Conservation (phyloP, 192 early-diverging fungal species). For the Kickxella alabastrina region DNA sequence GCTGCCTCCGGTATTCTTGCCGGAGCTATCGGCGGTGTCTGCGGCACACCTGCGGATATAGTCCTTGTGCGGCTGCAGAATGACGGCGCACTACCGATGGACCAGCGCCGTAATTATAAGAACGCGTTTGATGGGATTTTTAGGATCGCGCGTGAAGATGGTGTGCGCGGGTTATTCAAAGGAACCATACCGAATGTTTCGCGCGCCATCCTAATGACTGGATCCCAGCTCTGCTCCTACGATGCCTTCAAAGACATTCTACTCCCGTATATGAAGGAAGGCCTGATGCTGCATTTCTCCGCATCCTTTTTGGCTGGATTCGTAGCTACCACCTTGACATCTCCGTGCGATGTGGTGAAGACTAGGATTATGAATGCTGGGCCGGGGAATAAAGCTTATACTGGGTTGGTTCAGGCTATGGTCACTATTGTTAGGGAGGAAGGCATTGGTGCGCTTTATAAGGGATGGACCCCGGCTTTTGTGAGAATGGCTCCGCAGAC, state of each 20-base stretch:
- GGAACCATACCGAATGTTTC: slow-evolving; percentile 88
- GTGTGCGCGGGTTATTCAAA: slow-evolving; percentile 72
- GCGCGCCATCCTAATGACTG: slow-evolving; percentile 83
- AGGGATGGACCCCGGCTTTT: slow-evolving; percentile 82
- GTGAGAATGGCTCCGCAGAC: slow-evolving; percentile 80
- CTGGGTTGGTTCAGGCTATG: slow-evolving; percentile 40
- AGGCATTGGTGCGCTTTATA: slow-evolving; percentile 68
- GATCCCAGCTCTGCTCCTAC: slow-evolving; percentile 69
- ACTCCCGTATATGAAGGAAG: slow-evolving; percentile 61
- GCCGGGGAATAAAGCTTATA: slow-evolving; percentile 27
- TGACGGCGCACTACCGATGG: slow-evolving; percentile 64
- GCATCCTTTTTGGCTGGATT: slow-evolving; percentile 71
- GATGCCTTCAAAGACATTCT: slow-evolving; percentile 75
- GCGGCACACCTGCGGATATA: slow-evolving; percentile 77
- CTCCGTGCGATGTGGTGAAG: slow-evolving; percentile 80
- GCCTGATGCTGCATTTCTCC: slow-evolving; percentile 62
- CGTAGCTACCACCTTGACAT: slow-evolving; percentile 70
- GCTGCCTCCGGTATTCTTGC: slow-evolving; percentile 30
- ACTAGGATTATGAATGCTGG: slow-evolving; percentile 79
- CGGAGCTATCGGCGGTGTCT: slow-evolving; percentile 59
- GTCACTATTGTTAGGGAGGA: slow-evolving; percentile 60
- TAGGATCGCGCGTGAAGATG: slow-evolving; percentile 79
- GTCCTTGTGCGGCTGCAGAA: slow-evolving; percentile 80
- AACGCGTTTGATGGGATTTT: slow-evolving; percentile 69
- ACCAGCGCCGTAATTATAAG: slow-evolving; percentile 67